Evolutionary conservation across 257 asterid genomes (phyloP).

Genomic region (Nicotiana tabacum): DNA sequence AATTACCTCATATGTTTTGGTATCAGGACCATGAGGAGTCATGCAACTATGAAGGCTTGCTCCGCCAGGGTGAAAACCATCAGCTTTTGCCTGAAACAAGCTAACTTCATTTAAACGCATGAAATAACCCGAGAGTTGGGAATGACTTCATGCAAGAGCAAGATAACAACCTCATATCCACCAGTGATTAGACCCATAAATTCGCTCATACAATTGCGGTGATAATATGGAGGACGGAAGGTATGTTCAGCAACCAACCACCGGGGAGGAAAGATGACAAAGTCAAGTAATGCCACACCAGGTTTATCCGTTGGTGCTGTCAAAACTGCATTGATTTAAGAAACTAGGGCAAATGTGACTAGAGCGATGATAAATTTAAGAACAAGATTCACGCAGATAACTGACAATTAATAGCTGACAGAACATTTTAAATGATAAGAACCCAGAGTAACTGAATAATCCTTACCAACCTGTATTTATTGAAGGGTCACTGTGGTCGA

Average conservation of each 20-base stretch:
- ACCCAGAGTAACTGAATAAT: neutral
- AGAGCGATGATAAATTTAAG: neutral
- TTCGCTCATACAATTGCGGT: conserved; percentile 98
- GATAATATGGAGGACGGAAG: conserved; percentile 97
- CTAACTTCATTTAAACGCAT: neutral
- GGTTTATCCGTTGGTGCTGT: conserved; percentile 92
- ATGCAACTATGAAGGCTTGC: conserved; percentile 99
- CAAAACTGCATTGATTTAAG: conserved; percentile 57
- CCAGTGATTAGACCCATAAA: conserved; percentile 95
- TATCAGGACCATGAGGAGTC: conserved; percentile 99
- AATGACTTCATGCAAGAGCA: neutral
- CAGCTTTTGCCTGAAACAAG: conserved; percentile 87
- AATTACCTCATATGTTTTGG: conserved; percentile 85
- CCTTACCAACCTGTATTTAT: conserved; percentile 71
- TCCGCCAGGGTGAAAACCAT: conserved; percentile 94
- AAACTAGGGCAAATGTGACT: conserved; percentile 6
- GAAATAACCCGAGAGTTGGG: neutral
- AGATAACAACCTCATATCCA: conserved; percentile 68
- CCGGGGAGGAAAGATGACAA: conserved; percentile 94
- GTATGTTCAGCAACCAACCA: conserved; percentile 99
- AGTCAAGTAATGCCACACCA: conserved; percentile 96
- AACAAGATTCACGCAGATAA: neutral
- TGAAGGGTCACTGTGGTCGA: conserved; percentile 95
- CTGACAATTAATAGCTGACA: neutral
- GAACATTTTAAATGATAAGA: neutral